phyloP scores from a whole-genome alignment of 768 basidiomycete genomes.

The Rubroboletus pulcherrimus region DNA sequence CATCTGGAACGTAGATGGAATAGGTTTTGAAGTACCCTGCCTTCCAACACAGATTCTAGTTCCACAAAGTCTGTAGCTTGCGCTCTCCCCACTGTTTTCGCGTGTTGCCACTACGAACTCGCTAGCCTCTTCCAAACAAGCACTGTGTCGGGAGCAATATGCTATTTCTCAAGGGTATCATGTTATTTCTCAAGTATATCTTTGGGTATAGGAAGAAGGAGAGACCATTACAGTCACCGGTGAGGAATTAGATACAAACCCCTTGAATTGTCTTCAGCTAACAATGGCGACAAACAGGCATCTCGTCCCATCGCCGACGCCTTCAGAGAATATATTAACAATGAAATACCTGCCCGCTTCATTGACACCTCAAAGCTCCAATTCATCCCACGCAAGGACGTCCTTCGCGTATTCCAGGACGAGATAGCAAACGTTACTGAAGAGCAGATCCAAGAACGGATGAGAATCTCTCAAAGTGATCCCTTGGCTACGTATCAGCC shows the following conservation, averaged over 20 bases:
- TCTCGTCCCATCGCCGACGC: neutral
- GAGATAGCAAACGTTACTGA: constrained; percentile 3
- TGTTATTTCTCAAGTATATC: too few relatives aligned
- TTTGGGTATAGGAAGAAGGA: neutral
- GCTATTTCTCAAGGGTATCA: neutral
- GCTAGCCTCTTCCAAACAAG: neutral
- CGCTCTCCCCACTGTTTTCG: neutral
- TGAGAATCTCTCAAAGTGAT: neutral
- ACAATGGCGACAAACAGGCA: neutral
- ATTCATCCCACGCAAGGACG: constrained; percentile 2
- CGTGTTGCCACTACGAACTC: too few relatives aligned
- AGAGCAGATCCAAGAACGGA: neutral
- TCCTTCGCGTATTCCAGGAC: constrained; percentile 7
- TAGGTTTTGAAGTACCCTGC: too few relatives aligned
- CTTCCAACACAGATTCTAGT: neutral
- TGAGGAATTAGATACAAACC: neutral
- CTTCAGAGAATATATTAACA: constrained; percentile 13
- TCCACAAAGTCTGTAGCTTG: neutral
- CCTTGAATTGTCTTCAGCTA: neutral
- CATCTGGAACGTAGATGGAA: too few relatives aligned
- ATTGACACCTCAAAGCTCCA: constrained; percentile 5
- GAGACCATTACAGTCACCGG: neutral
- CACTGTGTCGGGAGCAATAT: neutral
- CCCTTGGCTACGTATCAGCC: neutral
- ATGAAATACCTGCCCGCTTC: constrained; percentile 11